Conservation (phyloP, 1,284 basidiomycete genomes). For the Singerocomus inundabilis region DNA sequence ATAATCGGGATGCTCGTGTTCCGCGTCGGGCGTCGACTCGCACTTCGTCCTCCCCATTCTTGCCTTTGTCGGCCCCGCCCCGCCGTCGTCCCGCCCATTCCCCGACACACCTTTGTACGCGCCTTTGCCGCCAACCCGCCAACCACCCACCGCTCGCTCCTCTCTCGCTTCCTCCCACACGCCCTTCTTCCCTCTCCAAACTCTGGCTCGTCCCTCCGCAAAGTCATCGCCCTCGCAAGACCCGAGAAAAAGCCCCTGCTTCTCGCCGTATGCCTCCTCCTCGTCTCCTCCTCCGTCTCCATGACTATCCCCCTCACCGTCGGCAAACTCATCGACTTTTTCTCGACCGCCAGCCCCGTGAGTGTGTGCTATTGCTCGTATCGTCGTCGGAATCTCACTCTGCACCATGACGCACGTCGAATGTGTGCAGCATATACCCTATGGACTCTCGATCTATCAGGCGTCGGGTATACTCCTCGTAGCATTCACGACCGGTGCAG, state of each 20-base stretch:
- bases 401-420: neutral
- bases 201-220: conserved; percentile 62
- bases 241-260: conserved; percentile 75
- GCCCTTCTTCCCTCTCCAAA: conserved; percentile 33
- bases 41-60: neutral
- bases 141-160: conserved; percentile 33
- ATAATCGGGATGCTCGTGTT: neutral
- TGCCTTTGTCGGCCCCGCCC: neutral
- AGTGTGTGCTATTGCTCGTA: conserved; percentile 26
- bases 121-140: conserved; percentile 15
- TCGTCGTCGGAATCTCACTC: neutral
- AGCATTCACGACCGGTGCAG: conserved; percentile 86
- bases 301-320: conserved; percentile 91
- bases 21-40: neutral
- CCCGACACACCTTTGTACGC: conserved; percentile 6
- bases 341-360: conserved; percentile 70
- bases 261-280: conserved; percentile 65
- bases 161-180: conserved; percentile 40
- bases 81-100: neutral
- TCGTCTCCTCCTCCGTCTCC: conserved; percentile 77
- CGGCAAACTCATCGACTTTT: conserved; percentile 91
- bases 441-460: conserved; percentile 75
- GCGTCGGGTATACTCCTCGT: conserved; percentile 76
- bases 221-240: conserved; percentile 73
- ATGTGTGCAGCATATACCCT: conserved; percentile 64